These are phyloP conservation scores for Copromyces sp. DNA, from an alignment of 495 filamentous ascomycete species.

Conservation along the genomic window DNA sequence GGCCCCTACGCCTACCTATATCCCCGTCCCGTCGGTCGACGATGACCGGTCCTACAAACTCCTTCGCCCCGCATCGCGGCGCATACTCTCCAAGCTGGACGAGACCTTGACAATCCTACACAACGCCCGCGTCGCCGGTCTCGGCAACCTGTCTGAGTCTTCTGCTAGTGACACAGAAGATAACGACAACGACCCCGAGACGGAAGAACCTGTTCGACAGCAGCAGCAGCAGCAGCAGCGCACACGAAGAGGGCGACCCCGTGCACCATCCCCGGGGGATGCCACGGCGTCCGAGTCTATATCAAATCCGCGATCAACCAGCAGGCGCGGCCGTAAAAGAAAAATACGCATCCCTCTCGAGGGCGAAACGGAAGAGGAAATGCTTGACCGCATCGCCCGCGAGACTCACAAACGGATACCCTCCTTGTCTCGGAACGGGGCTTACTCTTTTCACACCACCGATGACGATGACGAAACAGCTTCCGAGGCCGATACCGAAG, in stretches of 20 bases:
- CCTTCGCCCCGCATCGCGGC: slow-evolving; percentile 52
- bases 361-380: slow-evolving; percentile 35
- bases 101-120: slow-evolving; percentile 56
- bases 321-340: slow-evolving; percentile 25
- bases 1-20: slow-evolving; percentile 5
- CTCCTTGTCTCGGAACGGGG: not conserved
- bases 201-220: not conserved
- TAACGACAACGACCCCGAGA: slow-evolving; percentile 17
- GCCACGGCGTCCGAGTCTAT: not conserved
- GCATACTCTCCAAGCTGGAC: slow-evolving; percentile 57
- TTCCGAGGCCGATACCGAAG: not conserved
- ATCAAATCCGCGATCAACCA: not conserved
- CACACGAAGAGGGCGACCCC: not conserved
- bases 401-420: slow-evolving; percentile 18
- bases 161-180: slow-evolving; percentile 23
- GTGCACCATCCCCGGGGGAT: not conserved
- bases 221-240: not conserved
- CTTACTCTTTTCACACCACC: not conserved
- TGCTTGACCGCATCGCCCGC: slow-evolving; percentile 30
- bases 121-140: slow-evolving; percentile 42
- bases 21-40: slow-evolving; percentile 24
- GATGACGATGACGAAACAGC: not conserved
- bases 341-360: slow-evolving; percentile 25
- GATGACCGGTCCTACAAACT: slow-evolving; percentile 53
- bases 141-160: slow-evolving; percentile 23